phyloP scores from a whole-genome alignment of 1,139 yeast species.

The Candida pseudoviswanathii region DNA sequence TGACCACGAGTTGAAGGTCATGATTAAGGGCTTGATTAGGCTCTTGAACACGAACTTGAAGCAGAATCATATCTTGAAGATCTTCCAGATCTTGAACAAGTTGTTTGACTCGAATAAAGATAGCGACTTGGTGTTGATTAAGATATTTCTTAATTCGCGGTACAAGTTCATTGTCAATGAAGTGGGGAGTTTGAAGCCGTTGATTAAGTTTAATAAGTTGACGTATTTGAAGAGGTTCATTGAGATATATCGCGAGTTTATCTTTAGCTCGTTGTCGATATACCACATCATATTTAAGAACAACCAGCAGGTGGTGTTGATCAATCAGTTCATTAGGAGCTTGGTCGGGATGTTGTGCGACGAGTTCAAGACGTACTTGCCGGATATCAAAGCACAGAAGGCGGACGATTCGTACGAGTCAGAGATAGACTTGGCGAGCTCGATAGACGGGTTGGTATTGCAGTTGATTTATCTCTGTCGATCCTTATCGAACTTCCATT shows the following conservation, averaged over 20 bases:
- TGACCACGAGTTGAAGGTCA: conserved; percentile 57
- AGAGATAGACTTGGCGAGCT: conserved; percentile 39
- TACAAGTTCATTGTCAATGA: conserved; percentile 63
- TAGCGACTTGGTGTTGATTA: conserved; percentile 14
- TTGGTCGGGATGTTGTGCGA: conserved; percentile 30
- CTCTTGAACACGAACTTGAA: conserved; percentile 75
- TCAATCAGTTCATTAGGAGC: conserved; percentile 37
- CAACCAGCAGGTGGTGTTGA: conserved; percentile 23
- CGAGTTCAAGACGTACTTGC: conserved; percentile 30
- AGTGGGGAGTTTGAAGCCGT: conserved; percentile 56
- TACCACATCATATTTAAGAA: conserved; percentile 61
- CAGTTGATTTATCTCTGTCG: conserved; percentile 79
- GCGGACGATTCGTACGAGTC: conserved; percentile 18
- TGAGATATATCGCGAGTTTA: conserved; percentile 82
- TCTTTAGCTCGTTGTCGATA: conserved; percentile 70
- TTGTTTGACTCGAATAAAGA: conserved; percentile 27
- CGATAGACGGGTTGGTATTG: conserved; percentile 63
- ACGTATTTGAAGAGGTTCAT: conserved; percentile 76
- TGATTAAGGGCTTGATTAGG: conserved; percentile 68
- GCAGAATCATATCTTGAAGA: conserved; percentile 75
- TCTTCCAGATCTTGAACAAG: conserved; percentile 72
- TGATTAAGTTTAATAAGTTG: conserved; percentile 53
- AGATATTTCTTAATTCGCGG: conserved; percentile 48
- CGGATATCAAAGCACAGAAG: conserved; percentile 17
- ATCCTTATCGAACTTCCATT: conserved; percentile 69